These are phyloP conservation scores for Telfairia occidentalis DNA, from an alignment of 331 rosid genomes.

Conservation along the genomic window DNA sequence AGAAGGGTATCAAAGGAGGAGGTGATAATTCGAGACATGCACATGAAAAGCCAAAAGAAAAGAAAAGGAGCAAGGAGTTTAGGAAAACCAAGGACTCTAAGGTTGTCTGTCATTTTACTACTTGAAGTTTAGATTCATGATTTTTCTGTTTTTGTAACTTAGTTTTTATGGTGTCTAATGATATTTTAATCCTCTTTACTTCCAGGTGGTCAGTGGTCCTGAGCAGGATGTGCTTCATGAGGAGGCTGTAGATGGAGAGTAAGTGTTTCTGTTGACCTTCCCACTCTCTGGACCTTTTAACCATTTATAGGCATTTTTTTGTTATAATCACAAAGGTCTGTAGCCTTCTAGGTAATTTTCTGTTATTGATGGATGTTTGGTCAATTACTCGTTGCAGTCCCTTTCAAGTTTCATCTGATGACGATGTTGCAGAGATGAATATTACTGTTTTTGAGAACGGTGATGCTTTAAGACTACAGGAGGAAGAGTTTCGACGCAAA, in stretches of 20 bases:
- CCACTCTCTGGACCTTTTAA: background rate
- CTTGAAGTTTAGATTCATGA: slow-evolving; percentile 16
- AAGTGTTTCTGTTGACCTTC: slow-evolving; percentile 20
- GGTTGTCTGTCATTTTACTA: slow-evolving; percentile 36
- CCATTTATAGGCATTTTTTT: background rate
- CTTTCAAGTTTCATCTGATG: slow-evolving; percentile 34
- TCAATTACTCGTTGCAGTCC: slow-evolving; percentile 47
- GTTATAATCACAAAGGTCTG: background rate
- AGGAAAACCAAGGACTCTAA: slow-evolving; percentile 68
- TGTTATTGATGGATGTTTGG: slow-evolving; percentile 12
- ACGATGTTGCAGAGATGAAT: slow-evolving; percentile 45
- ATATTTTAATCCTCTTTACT: background rate
- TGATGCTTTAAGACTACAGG: slow-evolving; percentile 50
- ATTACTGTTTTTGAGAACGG: slow-evolving; percentile 29
- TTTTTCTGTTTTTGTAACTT: slow-evolving; percentile 9
- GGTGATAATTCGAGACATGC: slow-evolving; percentile 45
- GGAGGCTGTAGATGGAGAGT: slow-evolving; percentile 36
- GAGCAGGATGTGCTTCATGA: slow-evolving; percentile 31
- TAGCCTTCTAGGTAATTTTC: slow-evolving; percentile 3
- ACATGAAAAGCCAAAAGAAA: slow-evolving; percentile 73
- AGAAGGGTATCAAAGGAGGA: slow-evolving; percentile 60
- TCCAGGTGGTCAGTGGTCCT: slow-evolving; percentile 28
- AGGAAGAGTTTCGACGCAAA: slow-evolving; percentile 67
- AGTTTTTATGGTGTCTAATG: slow-evolving; percentile 16
- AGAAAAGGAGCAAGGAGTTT: slow-evolving; percentile 72